phyloP scores from a whole-genome alignment of 352 stramenopile species.

The Globisporangium abappressorium region DNA sequence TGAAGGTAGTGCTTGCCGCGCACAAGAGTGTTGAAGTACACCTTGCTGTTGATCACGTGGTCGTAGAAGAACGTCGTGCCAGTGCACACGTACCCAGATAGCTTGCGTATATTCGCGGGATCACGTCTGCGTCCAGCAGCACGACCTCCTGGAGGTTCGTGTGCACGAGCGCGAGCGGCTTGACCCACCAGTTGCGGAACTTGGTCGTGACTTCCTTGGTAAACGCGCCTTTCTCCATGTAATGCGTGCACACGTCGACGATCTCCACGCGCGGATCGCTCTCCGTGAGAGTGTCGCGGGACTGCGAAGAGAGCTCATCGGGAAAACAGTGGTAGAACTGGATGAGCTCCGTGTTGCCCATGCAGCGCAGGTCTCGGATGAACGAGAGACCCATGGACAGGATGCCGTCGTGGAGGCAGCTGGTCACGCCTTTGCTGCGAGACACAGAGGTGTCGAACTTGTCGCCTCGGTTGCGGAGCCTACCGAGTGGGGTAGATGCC shows the following conservation, averaged over 20 bases:
- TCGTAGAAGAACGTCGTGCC: slow-evolving; percentile 75
- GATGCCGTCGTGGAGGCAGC: slow-evolving; percentile 38
- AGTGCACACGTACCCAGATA: slow-evolving; percentile 36
- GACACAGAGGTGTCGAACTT: slow-evolving; percentile 1
- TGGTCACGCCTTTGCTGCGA: slow-evolving; percentile 24
- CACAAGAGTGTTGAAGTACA: slow-evolving; percentile 49
- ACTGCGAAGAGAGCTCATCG: slow-evolving; percentile 32
- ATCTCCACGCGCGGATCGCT: slow-evolving; percentile 37
- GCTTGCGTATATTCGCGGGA: slow-evolving; percentile 38
- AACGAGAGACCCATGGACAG: slow-evolving; percentile 38
- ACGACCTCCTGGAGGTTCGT: slow-evolving; percentile 43
- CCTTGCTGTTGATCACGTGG: slow-evolving; percentile 39
- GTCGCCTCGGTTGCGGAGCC: slow-evolving; percentile 1
- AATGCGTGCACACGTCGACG: slow-evolving; percentile 37
- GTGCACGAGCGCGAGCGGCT: slow-evolving; percentile 48
- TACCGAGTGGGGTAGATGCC: neutral
- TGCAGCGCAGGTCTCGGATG: slow-evolving; percentile 43
- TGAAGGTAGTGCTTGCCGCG: slow-evolving; percentile 42
- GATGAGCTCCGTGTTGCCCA: slow-evolving; percentile 40
- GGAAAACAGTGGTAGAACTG: slow-evolving; percentile 48
- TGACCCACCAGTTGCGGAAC: slow-evolving; percentile 61
- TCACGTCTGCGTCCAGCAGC: slow-evolving; percentile 46
- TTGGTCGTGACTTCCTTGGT: slow-evolving; percentile 16
- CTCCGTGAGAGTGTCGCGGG: slow-evolving; percentile 25
- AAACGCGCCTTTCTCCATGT: slow-evolving; percentile 1